Percentiles rank a stretch among this genome's conserved stretches.
Conservation (phyloP, 2,329 filamentous ascomycete genomes). For the Cladosporium sp. region DNA sequence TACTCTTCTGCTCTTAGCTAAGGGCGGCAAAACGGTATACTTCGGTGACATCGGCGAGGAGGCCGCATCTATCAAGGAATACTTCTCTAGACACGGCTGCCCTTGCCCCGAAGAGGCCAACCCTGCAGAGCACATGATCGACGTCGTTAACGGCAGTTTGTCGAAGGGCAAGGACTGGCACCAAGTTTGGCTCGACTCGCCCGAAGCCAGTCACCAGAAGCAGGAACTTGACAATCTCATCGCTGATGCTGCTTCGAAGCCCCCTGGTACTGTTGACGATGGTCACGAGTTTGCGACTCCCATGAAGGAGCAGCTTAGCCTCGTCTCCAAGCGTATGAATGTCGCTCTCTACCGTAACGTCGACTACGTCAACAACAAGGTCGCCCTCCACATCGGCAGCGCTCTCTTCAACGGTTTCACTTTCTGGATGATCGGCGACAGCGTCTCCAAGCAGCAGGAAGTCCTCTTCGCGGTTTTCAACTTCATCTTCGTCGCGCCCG, state of each 20-base stretch:
- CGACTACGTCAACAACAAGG: constrained; percentile 63
- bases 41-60: constrained; percentile 56
- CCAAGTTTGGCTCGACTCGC: constrained; percentile 41
- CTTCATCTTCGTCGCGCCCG: constrained; percentile 35
- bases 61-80: constrained; percentile 40
- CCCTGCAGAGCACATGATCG: constrained; percentile 52
- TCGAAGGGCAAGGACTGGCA: constrained; percentile 45
- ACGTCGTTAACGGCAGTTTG: constrained; percentile 42
- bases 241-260: constrained; percentile 32
- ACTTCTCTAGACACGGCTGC: constrained; percentile 52
- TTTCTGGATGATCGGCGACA: constrained; percentile 41
- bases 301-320: constrained; percentile 37
- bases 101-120: constrained; percentile 50
- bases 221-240: constrained; percentile 41
- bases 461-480: constrained; percentile 33
- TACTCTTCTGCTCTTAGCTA: constrained; percentile 59
- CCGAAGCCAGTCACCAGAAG: constrained; percentile 13
- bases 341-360: constrained; percentile 62
- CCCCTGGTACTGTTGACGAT: constrained; percentile 36
- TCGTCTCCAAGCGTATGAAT: constrained; percentile 48
- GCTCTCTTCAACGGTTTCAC: constrained; percentile 48
- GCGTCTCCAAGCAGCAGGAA: constrained; percentile 35
- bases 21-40: constrained; percentile 62
- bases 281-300: constrained; percentile 44
- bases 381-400: constrained; percentile 51